Percentiles rank a stretch among this genome's conserved stretches.
phyloP scores from a whole-genome alignment of 2,329 filamentous ascomycete species.

The Arachnomyces sp. region DNA sequence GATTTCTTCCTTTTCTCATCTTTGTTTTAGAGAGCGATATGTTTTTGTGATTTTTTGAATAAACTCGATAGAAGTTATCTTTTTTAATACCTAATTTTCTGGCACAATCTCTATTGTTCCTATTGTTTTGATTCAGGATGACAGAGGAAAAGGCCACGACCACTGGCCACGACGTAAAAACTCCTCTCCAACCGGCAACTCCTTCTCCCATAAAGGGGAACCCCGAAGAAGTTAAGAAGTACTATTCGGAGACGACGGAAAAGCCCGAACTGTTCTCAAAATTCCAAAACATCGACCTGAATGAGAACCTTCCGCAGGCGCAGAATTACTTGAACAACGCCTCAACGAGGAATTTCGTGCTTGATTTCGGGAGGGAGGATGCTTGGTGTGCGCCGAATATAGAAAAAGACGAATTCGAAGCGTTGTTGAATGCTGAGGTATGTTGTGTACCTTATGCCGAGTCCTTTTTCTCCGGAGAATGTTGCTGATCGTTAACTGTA shows the following conservation, averaged over 20 bases:
- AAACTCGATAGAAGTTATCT: too few species aligned
- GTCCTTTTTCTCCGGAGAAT: neutral
- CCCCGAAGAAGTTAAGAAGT: slow-evolving; percentile 14
- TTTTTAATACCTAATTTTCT: too few species aligned
- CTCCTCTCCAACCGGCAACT: slow-evolving; percentile 14
- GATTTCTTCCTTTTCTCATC: too few species aligned
- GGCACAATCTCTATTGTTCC: too few species aligned
- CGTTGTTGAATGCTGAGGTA: slow-evolving; percentile 28
- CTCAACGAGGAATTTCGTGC: slow-evolving; percentile 32
- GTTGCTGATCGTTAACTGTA: slow-evolving; percentile 14
- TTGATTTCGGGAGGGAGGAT: slow-evolving; percentile 37
- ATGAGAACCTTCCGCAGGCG: slow-evolving; percentile 23
- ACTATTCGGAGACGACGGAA: slow-evolving; percentile 24
- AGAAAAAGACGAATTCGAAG: slow-evolving; percentile 25
- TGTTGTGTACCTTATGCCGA: slow-evolving; percentile 7
- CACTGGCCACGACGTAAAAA: slow-evolving; percentile 9
- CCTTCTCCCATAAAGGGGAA: too few species aligned
- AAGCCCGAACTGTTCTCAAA: slow-evolving; percentile 16
- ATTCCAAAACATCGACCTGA: slow-evolving; percentile 33
- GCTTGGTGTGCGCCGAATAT: slow-evolving; percentile 35
- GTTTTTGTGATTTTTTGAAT: too few species aligned
- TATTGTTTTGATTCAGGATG: too few species aligned
- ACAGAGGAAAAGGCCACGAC: neutral
- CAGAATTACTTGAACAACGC: slow-evolving; percentile 22
- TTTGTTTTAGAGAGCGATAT: too few species aligned